Evolutionary conservation across 352 stramenopile genomes (phyloP).

Genomic region (Globisporangium spinosum): DNA sequence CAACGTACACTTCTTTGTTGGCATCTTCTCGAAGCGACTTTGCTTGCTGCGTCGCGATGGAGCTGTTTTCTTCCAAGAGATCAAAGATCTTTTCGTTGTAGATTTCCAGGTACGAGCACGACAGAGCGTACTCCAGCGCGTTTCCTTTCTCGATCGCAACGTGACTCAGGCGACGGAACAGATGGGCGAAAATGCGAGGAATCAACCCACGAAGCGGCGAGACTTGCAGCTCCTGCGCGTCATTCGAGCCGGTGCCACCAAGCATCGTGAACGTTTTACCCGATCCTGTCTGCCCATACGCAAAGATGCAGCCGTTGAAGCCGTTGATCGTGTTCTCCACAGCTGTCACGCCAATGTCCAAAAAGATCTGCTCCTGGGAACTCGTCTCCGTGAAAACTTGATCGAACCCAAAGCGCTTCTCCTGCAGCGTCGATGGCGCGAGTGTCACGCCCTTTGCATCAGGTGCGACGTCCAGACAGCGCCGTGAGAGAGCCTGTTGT

Average conservation of each 20-base stretch:
- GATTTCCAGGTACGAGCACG: constrained; percentile 89
- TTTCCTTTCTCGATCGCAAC: constrained; percentile 40
- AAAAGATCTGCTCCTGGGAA: constrained; percentile 79
- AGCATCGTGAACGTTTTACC: constrained; percentile 91
- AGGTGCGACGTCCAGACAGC: constrained; percentile 54
- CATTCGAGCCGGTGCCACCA: constrained; percentile 29
- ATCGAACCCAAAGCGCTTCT: constrained; percentile 87
- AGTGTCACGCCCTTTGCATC: constrained; percentile 62
- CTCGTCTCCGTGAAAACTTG: constrained; percentile 66
- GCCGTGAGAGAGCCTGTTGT: constrained; percentile 18
- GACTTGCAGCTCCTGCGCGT: constrained; percentile 42
- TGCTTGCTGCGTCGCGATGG: constrained; percentile 36
- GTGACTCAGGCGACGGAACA: constrained; percentile 61
- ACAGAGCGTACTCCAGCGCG: constrained; percentile 53
- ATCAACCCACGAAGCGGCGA: constrained; percentile 69
- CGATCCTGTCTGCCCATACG: constrained; percentile 85
- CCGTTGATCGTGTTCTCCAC: constrained; percentile 82
- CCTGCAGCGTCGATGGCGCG: constrained; percentile 50
- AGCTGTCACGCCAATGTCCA: constrained; percentile 61
- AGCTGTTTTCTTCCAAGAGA: constrained; percentile 61
- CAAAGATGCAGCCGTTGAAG: constrained; percentile 90
- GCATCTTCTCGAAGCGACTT: constrained; percentile 78
- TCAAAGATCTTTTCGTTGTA: constrained; percentile 91
- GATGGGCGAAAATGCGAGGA: constrained; percentile 77
- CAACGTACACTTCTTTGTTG: constrained; percentile 78